These are phyloP conservation scores for Alternaria sp. DNA, from an alignment of 2,329 filamentous ascomycete genomes.

Conservation along the genomic window DNA sequence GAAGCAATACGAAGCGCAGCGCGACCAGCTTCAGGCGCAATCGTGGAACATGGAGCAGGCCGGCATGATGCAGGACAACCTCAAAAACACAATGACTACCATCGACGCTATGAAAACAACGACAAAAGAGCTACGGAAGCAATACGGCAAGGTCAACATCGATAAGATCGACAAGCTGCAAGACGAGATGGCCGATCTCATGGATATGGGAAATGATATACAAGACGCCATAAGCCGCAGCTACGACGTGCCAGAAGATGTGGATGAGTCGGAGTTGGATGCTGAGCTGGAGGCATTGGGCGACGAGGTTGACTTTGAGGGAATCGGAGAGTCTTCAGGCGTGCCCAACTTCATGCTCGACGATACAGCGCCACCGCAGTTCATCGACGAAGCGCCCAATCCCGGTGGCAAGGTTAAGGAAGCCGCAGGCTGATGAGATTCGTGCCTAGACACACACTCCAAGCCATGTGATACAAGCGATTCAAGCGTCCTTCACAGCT, in stretches of 20 bases:
- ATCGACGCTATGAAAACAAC: slow-evolving; percentile 98
- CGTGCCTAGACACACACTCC: background rate
- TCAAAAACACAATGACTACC: slow-evolving; percentile 98
- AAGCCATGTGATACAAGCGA: background rate
- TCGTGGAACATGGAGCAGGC: slow-evolving; percentile 99
- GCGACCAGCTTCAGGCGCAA: slow-evolving; percentile 91
- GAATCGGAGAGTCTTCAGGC: slow-evolving; percentile 63
- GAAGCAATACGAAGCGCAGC: slow-evolving; percentile 92
- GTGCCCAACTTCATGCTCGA: slow-evolving; percentile 89
- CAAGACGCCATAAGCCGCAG: slow-evolving; percentile 90
- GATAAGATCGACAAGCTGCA: slow-evolving; percentile 98
- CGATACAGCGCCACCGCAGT: slow-evolving; percentile 79
- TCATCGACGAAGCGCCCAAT: slow-evolving; percentile 89
- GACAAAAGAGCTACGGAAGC: slow-evolving; percentile 87
- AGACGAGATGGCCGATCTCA: slow-evolving; percentile 98
- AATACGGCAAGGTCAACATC: slow-evolving; percentile 97
- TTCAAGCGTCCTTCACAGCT: background rate
- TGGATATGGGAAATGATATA: slow-evolving; percentile 98
- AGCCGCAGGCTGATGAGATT: slow-evolving; percentile 62
- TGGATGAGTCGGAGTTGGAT: slow-evolving; percentile 95
- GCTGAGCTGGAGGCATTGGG: slow-evolving; percentile 94
- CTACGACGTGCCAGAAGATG: slow-evolving; percentile 95
- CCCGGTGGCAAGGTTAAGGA: slow-evolving; percentile 76
- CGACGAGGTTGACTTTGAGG: slow-evolving; percentile 90
- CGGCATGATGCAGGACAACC: slow-evolving; percentile 97